Conservation (phyloP, 1,284 basidiomycete genomes). For the Stereum hirsutum region DNA sequence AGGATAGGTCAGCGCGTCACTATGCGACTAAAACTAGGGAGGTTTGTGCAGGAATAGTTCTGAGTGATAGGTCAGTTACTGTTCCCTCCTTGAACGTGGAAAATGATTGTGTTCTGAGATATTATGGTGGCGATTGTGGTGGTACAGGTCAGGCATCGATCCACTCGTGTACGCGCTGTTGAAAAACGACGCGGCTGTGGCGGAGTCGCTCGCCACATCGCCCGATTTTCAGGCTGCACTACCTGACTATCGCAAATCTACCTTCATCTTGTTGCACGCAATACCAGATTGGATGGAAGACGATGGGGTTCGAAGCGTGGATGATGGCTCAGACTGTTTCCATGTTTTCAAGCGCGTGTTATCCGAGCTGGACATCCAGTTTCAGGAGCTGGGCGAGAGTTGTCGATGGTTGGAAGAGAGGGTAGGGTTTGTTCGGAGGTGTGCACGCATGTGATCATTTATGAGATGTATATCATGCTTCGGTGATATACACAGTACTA, state of each 20-base stretch:
- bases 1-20: conserved; percentile 25
- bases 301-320: conserved; percentile 49
- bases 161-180: conserved; percentile 50
- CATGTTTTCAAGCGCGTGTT: conserved; percentile 29
- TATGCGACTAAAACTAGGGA: conserved; percentile 2
- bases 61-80: conserved; percentile 58
- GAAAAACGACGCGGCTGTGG: conserved; percentile 25
- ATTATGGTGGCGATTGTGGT: too few relatives aligned
- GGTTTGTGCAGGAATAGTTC: conserved; percentile 25
- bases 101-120: too few relatives aligned
- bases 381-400: conserved; percentile 35
- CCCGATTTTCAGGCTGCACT: conserved; percentile 32
- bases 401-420: conserved; percentile 24
- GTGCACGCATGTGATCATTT: not conserved
- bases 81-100: too few relatives aligned
- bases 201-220: conserved; percentile 23
- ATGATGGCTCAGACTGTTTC: conserved; percentile 35
- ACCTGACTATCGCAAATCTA: conserved; percentile 28
- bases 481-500: too few relatives aligned
- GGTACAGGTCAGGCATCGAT: too few relatives aligned
- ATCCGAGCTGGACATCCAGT: conserved; percentile 34
- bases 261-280: conserved; percentile 44
- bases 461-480: too few relatives aligned
- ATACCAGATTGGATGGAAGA: conserved; percentile 51
- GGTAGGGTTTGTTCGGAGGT: conserved; percentile 11